Conservation (phyloP, 1,284 basidiomycete genomes). For the Gomphus bonarii region DNA sequence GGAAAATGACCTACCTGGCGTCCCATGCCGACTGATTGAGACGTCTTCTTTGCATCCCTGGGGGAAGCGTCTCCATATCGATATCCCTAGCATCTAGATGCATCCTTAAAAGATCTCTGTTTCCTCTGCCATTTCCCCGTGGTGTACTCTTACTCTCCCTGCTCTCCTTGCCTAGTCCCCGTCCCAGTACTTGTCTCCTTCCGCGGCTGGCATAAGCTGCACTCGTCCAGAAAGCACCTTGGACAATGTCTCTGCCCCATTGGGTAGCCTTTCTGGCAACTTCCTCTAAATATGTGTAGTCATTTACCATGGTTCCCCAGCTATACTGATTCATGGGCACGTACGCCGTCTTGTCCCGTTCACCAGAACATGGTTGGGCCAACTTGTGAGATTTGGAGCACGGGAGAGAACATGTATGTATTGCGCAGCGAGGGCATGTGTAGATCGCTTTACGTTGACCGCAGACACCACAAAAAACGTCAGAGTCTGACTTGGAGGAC, state of each 20-base stretch:
- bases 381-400: conserved; percentile 70
- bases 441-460: conserved; percentile 44
- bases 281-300: conserved; percentile 79
- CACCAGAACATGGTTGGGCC: conserved; percentile 54
- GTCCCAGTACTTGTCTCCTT: conserved; percentile 16
- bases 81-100: conserved; percentile 57
- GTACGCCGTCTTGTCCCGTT: conserved; percentile 63
- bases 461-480: conserved; percentile 28
- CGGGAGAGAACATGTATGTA: conserved; percentile 60
- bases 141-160: conserved; percentile 18
- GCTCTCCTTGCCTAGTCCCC: conserved; percentile 13
- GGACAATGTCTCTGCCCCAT: conserved; percentile 63
- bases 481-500: neutral
- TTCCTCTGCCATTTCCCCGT: conserved; percentile 18
- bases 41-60: conserved; percentile 73
- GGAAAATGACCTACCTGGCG: conserved; percentile 46
- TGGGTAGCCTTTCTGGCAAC: conserved; percentile 57
- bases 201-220: conserved; percentile 12
- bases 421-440: conserved; percentile 71
- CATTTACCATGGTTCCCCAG: conserved; percentile 76
- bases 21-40: conserved; percentile 77
- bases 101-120: conserved; percentile 53
- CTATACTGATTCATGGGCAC: conserved; percentile 73
- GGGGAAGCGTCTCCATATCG: conserved; percentile 65
- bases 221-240: conserved; percentile 34